phyloP scores from a whole-genome alignment of 2,329 filamentous ascomycete genomes.

The Clonostachys sp. region DNA sequence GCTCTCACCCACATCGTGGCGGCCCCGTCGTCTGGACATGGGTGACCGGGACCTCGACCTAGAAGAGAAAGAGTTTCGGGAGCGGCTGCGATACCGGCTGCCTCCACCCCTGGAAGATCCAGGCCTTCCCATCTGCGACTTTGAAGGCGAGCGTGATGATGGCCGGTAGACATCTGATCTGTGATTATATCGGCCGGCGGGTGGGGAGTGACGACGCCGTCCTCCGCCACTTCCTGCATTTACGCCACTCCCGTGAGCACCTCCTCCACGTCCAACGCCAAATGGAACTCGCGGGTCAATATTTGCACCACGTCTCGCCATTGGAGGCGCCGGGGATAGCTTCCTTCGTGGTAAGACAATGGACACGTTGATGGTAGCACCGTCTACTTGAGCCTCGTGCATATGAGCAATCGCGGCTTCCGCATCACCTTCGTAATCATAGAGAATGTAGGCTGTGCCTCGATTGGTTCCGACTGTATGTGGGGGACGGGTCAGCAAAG shows the following conservation, averaged over 20 bases:
- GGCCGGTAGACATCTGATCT: slow-evolving; percentile 58
- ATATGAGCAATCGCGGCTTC: slow-evolving; percentile 90
- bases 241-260: slow-evolving; percentile 19
- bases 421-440: slow-evolving; percentile 69
- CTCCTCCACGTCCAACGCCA: slow-evolving; percentile 22
- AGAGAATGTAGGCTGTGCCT: slow-evolving; percentile 91
- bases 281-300: slow-evolving; percentile 43
- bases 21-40: slow-evolving; percentile 21
- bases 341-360: slow-evolving; percentile 82
- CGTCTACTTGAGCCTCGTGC: slow-evolving; percentile 95
- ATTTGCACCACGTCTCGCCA: slow-evolving; percentile 57
- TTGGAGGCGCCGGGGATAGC: slow-evolving; percentile 75
- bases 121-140: slow-evolving; percentile 34
- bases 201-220: slow-evolving; percentile 27
- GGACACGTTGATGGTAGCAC: slow-evolving; percentile 76
- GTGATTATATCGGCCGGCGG: slow-evolving; percentile 30
- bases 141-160: slow-evolving; percentile 43
- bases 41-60: slow-evolving; percentile 42
- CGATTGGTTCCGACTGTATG: slow-evolving; percentile 76
- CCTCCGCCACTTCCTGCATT: slow-evolving; percentile 25
- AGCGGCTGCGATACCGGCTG: slow-evolving; percentile 39
- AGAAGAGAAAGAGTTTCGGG: slow-evolving; percentile 37
- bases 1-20: slow-evolving; percentile 21
- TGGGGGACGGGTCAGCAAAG: slow-evolving; percentile 6
- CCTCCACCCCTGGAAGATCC: slow-evolving; percentile 12